Percentiles rank a stretch among this genome's conserved stretches.
Evolutionary conservation across 495 filamentous ascomycete species (phyloP).

Genomic region (Penicillium bialowiezense): DNA sequence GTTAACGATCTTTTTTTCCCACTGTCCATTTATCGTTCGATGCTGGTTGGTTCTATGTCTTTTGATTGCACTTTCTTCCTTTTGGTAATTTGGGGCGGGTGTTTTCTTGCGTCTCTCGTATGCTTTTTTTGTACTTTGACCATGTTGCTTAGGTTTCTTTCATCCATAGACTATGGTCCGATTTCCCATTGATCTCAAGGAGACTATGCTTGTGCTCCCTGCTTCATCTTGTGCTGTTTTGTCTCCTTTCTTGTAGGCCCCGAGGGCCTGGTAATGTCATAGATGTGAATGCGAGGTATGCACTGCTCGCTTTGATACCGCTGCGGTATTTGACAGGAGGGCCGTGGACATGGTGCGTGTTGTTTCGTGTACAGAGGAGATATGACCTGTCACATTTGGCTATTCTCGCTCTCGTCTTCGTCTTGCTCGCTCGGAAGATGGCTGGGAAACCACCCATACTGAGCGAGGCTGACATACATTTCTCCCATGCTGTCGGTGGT

Average conservation of each 20-base stretch:
- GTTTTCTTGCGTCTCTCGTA: conserved; percentile 7
- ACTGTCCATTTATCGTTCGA: conserved; percentile 11
- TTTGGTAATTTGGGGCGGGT: neutral
- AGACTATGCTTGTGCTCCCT: neutral
- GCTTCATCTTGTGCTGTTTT: neutral
- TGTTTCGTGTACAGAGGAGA: too few species aligned
- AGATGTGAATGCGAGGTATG: neutral
- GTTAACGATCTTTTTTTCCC: conserved; percentile 23
- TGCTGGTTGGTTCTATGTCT: conserved; percentile 13
- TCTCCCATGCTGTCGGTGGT: conserved; percentile 63
- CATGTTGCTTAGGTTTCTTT: neutral
- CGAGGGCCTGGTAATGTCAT: too few species aligned
- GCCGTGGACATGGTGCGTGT: too few species aligned
- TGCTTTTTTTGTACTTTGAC: neutral
- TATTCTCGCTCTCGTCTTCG: too few species aligned
- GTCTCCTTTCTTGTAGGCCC: too few species aligned
- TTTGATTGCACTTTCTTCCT: conserved; percentile 1
- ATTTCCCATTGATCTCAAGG: neutral
- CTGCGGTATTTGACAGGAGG: too few species aligned
- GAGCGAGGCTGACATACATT: conserved; percentile 61
- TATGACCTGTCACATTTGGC: conserved; percentile 2
- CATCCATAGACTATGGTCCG: conserved; percentile 2
- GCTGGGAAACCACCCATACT: conserved; percentile 76
- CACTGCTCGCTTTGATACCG: neutral
- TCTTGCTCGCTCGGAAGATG: conserved; percentile 35